Conservation (phyloP, 176 grass and related monocot genomes). For the Triticum urartu region DNA sequence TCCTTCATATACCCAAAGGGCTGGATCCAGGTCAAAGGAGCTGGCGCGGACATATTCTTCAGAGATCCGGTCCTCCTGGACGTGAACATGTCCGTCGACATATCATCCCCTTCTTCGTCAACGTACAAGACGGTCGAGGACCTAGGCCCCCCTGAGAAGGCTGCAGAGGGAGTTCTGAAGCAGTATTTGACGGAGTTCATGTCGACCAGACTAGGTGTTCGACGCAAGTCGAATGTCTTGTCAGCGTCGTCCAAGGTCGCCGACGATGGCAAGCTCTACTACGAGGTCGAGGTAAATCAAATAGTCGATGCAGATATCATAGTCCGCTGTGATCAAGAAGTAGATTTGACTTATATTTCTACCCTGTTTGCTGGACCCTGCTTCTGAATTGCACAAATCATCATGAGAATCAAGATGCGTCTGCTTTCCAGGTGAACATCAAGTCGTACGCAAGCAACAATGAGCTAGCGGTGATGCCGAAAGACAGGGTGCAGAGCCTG, state of each 20-base stretch:
- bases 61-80: slow-evolving; percentile 63
- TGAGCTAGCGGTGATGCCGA: slow-evolving; percentile 91
- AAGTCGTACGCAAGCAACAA: slow-evolving; percentile 95
- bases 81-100: slow-evolving; percentile 77
- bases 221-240: slow-evolving; percentile 67
- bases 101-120: slow-evolving; percentile 81
- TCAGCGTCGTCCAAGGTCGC: slow-evolving; percentile 61
- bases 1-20: slow-evolving; percentile 64
- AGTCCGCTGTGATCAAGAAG: not conserved
- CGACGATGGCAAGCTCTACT: slow-evolving; percentile 80
- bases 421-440: slow-evolving; percentile 72
- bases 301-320: not conserved
- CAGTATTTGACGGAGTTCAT: slow-evolving; percentile 89
- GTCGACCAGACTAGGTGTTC: slow-evolving; percentile 74
- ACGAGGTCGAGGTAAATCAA: slow-evolving; percentile 77
- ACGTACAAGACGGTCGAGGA: slow-evolving; percentile 56
- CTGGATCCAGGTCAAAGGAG: slow-evolving; percentile 80
- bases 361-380: not conserved
- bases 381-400: not conserved
- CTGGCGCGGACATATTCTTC: slow-evolving; percentile 77
- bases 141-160: slow-evolving; percentile 59
- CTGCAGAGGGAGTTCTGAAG: slow-evolving; percentile 62
- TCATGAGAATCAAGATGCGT: not conserved
- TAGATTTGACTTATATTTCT: not conserved
- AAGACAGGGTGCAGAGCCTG: slow-evolving; percentile 72